Evolutionary conservation across 2,329 filamentous ascomycete species (phyloP).

Genomic region (Emmonsia crescens): DNA sequence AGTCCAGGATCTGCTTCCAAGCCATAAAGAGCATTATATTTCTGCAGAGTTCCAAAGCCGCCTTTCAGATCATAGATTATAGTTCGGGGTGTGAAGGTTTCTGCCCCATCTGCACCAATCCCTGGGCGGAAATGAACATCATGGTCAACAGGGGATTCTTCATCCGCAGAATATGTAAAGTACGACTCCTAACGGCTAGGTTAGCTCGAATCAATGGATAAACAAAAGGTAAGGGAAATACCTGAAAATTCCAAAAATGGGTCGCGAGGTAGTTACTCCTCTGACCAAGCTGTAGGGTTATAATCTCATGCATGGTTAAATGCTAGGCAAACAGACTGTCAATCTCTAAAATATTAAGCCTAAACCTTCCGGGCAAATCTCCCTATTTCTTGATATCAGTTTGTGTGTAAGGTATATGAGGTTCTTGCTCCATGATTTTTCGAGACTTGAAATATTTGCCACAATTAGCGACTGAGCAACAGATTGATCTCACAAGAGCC

Average conservation of each 20-base stretch:
- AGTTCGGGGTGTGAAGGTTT: constrained; percentile 85
- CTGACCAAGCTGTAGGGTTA: constrained; percentile 88
- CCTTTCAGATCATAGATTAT: constrained; percentile 93
- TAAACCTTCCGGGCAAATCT: not conserved
- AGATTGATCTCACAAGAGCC: not conserved
- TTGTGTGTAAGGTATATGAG: not conserved
- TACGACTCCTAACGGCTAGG: constrained; percentile 66
- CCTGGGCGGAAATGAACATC: constrained; percentile 83
- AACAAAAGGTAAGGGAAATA: constrained; percentile 25
- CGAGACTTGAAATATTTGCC: not conserved
- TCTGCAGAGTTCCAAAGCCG: constrained; percentile 76
- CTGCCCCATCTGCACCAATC: constrained; percentile 67
- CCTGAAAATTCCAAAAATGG: constrained; percentile 96
- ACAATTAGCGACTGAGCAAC: not conserved
- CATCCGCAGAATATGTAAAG: constrained; percentile 70
- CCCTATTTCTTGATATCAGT: not conserved
- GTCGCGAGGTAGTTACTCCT: constrained; percentile 87
- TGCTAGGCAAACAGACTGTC: not conserved
- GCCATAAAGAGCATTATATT: constrained; percentile 82
- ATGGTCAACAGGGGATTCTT: constrained; percentile 61
- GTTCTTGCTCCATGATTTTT: not conserved
- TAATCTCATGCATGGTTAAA: constrained; percentile 72
- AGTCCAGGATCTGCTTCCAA: constrained; percentile 29
- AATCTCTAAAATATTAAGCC: not conserved
- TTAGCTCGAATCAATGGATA: constrained; percentile 5